Evolutionary conservation across 345 rosid species (phyloP).

Genomic region (Clausena lansium): DNA sequence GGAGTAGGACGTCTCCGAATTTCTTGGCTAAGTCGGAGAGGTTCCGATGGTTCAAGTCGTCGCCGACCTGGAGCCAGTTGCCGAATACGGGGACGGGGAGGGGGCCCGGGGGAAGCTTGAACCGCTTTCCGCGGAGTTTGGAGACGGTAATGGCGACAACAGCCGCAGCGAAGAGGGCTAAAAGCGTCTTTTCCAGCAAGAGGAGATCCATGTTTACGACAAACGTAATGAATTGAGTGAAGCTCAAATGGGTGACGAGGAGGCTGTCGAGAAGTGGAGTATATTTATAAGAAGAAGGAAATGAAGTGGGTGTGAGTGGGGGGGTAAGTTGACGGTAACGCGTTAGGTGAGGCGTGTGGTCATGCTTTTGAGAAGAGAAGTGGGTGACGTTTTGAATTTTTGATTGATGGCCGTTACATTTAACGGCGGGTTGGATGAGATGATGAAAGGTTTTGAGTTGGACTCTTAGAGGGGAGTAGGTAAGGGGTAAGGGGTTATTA

Average conservation of each 20-base stretch:
- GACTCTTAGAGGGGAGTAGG: neutral
- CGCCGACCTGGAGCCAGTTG: slow-evolving; percentile 99
- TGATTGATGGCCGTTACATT: slow-evolving; percentile 2
- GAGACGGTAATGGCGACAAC: slow-evolving; percentile 65
- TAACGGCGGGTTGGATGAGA: neutral
- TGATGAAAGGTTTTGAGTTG: too few species aligned
- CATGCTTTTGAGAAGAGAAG: neutral
- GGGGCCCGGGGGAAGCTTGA: slow-evolving; percentile 93
- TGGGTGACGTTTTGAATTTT: neutral
- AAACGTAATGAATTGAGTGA: neutral
- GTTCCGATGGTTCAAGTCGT: slow-evolving; percentile 91
- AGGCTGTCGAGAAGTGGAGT: too few species aligned
- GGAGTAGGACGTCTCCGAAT: slow-evolving; percentile 66
- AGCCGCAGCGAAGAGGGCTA: slow-evolving; percentile 69
- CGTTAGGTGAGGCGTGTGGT: slow-evolving; percentile 2
- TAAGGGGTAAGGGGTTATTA: neutral
- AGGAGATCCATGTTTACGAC: slow-evolving; percentile 64
- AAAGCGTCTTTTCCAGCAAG: slow-evolving; percentile 70
- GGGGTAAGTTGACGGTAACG: neutral
- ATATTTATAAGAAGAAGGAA: neutral
- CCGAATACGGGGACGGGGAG: slow-evolving; percentile 85
- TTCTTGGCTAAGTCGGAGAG: slow-evolving; percentile 73
- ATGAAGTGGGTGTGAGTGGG: neutral
- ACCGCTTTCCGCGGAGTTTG: slow-evolving; percentile 78
- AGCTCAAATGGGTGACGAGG: too few species aligned